Conservation (phyloP, 805 yeast genomes). For the Ogataea henricii region DNA sequence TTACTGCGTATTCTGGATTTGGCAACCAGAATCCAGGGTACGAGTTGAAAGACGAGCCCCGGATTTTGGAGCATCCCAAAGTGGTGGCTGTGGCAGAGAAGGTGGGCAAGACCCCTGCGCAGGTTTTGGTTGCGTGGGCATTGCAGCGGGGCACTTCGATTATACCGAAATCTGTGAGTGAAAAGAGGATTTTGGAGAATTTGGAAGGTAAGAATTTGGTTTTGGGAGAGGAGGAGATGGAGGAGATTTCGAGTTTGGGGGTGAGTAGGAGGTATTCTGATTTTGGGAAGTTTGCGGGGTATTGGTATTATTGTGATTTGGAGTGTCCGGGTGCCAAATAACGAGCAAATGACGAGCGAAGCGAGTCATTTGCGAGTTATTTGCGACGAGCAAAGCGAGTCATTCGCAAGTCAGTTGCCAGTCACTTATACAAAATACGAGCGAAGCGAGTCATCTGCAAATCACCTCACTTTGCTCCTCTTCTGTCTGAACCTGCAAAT, state of each 20-base stretch:
- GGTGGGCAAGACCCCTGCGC: slow-evolving; percentile 45
- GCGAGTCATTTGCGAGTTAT: too few relatives aligned
- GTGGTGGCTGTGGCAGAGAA: slow-evolving; percentile 47
- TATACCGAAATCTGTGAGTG: slow-evolving; percentile 48
- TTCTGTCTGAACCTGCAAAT: too few relatives aligned
- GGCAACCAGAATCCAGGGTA: slow-evolving; percentile 58
- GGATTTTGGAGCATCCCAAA: slow-evolving; percentile 43
- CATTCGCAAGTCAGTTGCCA: neutral
- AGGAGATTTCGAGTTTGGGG: slow-evolving; percentile 31
- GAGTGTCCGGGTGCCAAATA: slow-evolving; percentile 37
- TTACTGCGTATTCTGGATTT: slow-evolving; percentile 78
- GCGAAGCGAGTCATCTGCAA: too few relatives aligned
- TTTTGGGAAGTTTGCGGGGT: slow-evolving; percentile 36
- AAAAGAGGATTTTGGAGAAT: slow-evolving; percentile 41
- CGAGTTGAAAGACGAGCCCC: slow-evolving; percentile 43
- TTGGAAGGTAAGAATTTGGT: slow-evolving; percentile 31
- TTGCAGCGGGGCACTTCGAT: slow-evolving; percentile 53
- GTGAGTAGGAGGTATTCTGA: slow-evolving; percentile 34
- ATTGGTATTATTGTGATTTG: slow-evolving; percentile 35
- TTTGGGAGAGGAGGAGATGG: slow-evolving; percentile 40
- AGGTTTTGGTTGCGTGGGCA: slow-evolving; percentile 57
- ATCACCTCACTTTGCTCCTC: too few relatives aligned
- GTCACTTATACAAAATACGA: too few relatives aligned
- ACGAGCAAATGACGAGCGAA: neutral
- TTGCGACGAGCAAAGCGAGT: too few relatives aligned